These are phyloP conservation scores for Trichoderma sp. DNA, from an alignment of 2,329 filamentous ascomycete genomes.

Conservation along the genomic window DNA sequence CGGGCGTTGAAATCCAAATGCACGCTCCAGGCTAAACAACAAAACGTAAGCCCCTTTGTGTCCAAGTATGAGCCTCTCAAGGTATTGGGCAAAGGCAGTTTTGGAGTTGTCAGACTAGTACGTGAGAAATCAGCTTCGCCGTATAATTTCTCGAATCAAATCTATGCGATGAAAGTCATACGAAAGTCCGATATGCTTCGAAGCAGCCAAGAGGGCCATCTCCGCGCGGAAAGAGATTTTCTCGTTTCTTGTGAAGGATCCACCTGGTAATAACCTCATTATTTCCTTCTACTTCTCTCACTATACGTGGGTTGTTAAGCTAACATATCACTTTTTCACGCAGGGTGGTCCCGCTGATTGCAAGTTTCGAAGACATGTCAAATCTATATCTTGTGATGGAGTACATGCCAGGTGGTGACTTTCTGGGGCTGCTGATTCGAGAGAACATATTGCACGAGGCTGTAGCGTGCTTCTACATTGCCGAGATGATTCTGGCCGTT, in stretches of 20 bases:
- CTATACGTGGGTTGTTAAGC: too few species aligned
- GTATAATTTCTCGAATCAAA: conserved; percentile 43
- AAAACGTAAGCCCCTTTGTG: conserved; percentile 21
- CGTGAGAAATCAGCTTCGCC: conserved; percentile 54
- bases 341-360: conserved; percentile 80
- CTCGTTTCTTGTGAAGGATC: conserved; percentile 86
- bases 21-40: conserved; percentile 24
- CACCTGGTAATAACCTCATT: conserved; percentile 57
- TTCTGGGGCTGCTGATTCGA: conserved; percentile 80
- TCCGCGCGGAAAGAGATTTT: conserved; percentile 89
- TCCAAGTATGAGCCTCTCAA: conserved; percentile 72
- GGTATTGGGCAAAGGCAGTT: conserved; percentile 87
- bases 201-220: conserved; percentile 86
- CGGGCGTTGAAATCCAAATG: conserved; percentile 67
- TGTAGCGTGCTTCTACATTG: conserved; percentile 81
- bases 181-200: conserved; percentile 90
- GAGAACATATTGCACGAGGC: conserved; percentile 79
- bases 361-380: conserved; percentile 82
- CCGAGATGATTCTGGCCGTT: conserved; percentile 93
- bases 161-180: conserved; percentile 97
- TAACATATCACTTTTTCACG: not conserved
- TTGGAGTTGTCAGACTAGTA: conserved; percentile 86
- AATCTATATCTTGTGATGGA: conserved; percentile 96
- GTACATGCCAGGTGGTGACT: conserved; percentile 96
- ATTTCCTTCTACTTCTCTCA: not conserved